Conservation (phyloP, 2,329 filamentous ascomycete genomes). For the Trichoderma guizhouense region DNA sequence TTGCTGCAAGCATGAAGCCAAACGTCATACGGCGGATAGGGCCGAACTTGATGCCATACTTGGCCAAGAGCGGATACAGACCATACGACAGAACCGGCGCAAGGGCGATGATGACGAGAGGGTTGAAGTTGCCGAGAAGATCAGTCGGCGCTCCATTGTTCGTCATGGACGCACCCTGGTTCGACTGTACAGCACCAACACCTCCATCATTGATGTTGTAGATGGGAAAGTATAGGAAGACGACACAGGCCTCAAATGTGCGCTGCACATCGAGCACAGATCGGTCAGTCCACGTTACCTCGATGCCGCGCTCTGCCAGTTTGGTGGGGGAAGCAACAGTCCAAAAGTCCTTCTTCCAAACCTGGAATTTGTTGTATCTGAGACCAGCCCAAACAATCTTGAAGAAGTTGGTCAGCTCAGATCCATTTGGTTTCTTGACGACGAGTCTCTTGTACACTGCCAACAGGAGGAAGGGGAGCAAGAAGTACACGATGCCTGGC, state of each 20-base stretch:
- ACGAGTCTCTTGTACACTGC: constrained; percentile 5
- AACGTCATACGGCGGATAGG: constrained; percentile 18
- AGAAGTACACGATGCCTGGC: constrained; percentile 16
- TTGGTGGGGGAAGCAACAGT: constrained; percentile 4
- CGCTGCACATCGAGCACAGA: constrained; percentile 16
- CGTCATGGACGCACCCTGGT: constrained; percentile 19
- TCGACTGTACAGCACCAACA: constrained; percentile 16
- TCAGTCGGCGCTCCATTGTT: constrained; percentile 19
- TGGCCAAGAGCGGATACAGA: constrained; percentile 15
- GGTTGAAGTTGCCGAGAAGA: constrained; percentile 19
- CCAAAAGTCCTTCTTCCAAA: constrained; percentile 19
- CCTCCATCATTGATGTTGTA: constrained; percentile 19
- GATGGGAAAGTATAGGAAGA: constrained; percentile 19
- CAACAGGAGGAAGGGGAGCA: constrained; percentile 13
- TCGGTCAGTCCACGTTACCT: constrained; percentile 14
- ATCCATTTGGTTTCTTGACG: constrained; percentile 12
- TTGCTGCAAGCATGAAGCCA: constrained; percentile 15
- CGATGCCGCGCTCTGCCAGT: constrained; percentile 6
- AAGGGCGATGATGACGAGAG: constrained; percentile 14
- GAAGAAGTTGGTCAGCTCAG: constrained; percentile 15
- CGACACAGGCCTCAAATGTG: constrained; percentile 13
- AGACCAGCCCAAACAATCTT: constrained; percentile 13
- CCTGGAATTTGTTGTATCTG: constrained; percentile 7
- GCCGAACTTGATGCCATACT: constrained; percentile 12
- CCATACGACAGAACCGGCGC: constrained; percentile 14